Conservation (phyloP, 139 green algal species). For the Tetraselmis chui region DNA sequence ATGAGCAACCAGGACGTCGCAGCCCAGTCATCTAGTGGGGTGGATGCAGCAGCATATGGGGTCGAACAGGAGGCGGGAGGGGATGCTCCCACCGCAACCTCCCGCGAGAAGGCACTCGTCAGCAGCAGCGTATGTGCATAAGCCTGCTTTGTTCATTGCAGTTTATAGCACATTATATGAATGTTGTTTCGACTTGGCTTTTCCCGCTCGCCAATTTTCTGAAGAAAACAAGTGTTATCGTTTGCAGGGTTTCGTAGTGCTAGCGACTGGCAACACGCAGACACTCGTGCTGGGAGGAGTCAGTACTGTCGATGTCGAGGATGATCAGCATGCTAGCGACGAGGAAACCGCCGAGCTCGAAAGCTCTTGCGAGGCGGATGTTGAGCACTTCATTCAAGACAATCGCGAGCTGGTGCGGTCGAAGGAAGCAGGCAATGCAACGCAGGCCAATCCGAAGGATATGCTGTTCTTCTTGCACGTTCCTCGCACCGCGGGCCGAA, state of each 20-base stretch:
- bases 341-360: not conserved
- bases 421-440: not conserved
- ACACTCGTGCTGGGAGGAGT: not conserved
- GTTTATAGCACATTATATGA: too few relatives aligned
- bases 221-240: too few relatives aligned
- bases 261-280: not conserved
- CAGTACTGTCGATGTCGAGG: not conserved
- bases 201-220: too few relatives aligned
- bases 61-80: too few relatives aligned
- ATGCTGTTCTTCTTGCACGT: conserved; percentile 93
- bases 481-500: conserved; percentile 84
- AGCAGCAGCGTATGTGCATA: too few relatives aligned
- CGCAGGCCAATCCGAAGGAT: conserved; percentile 19
- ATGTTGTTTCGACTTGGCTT: too few relatives aligned
- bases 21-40: too few relatives aligned
- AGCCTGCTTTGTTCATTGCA: too few relatives aligned
- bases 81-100: too few relatives aligned
- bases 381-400: not conserved
- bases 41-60: too few relatives aligned
- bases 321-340: not conserved
- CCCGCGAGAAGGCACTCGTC: too few relatives aligned
- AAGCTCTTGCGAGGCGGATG: not conserved
- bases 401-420: not conserved
- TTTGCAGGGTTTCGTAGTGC: not conserved
- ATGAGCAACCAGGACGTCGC: too few relatives aligned